These are phyloP conservation scores for Populus hybrid DNA, from an alignment of 441 rosid species.

Conservation along the genomic window DNA sequence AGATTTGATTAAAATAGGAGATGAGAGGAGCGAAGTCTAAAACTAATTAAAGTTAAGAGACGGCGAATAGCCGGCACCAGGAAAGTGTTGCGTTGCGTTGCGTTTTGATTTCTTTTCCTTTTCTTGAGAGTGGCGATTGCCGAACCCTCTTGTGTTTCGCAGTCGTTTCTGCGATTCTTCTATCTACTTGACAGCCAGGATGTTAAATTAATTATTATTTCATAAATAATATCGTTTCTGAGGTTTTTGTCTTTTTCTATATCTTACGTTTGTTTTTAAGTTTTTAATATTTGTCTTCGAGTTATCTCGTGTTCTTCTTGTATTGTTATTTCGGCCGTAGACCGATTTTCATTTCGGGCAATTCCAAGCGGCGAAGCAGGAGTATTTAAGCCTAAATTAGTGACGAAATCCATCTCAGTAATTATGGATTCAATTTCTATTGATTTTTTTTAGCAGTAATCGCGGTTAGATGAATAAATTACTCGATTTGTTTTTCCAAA, in stretches of 20 bases:
- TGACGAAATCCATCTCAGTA: background rate
- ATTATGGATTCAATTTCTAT: background rate
- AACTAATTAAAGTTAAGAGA: background rate
- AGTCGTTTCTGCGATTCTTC: background rate
- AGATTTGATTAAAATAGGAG: background rate
- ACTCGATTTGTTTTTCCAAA: too few species aligned
- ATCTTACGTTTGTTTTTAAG: background rate
- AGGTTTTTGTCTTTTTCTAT: background rate
- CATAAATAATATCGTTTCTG: background rate
- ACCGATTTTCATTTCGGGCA: too few species aligned
- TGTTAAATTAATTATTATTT: background rate
- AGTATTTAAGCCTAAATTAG: background rate
- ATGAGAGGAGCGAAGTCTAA: background rate
- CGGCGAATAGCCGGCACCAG: constrained; percentile 2
- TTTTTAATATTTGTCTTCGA: background rate
- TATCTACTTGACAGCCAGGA: background rate
- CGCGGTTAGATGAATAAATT: background rate
- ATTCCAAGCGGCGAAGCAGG: background rate
- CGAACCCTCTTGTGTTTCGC: constrained; percentile 6
- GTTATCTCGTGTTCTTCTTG: background rate
- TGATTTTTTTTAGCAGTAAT: background rate
- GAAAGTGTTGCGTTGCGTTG: background rate
- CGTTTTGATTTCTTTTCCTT: background rate
- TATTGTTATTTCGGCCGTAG: too few species aligned
- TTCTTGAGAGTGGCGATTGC: background rate